Base-by-base conservation (phyloP, 176 grass and related monocot genomes). In the Phoenix dactylifera region DNA sequence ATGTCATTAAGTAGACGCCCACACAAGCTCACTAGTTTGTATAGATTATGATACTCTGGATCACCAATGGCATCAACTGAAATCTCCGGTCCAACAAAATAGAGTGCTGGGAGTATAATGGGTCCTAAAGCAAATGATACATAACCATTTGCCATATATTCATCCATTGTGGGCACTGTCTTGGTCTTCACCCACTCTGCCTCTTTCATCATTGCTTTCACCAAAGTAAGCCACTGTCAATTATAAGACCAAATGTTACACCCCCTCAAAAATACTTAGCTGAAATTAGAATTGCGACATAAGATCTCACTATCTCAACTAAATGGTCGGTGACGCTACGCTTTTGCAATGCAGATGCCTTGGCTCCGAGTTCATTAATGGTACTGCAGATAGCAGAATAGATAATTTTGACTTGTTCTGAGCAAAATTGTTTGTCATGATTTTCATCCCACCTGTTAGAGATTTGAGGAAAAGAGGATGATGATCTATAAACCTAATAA, bases 191-290 rank as follows among this genome's bases (percentile, higher is more conserved):
- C 1, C 85, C 89, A 89, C 17, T 79, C 71, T 35, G 73, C 76
- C 52, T 95, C 83, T 4, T 26, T 79, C 83, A 87, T 90, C 90
- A 82, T 82, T 15, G 77, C 89, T 52, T 69, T 82, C 50, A 89
- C 19, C 57, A 79, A 19, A 50, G 64, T 63, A 30, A 79, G 39
- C 90, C 90, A 95, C 85, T 95, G 22, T 39, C 64, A 5, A 51
- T 35, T 49, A 18, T 14, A 18, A 18, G 25, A 28, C 6, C 17
- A 74, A 16, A 4, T 28, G 9, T 58, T 16, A 64, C 29, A 1
- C 20, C 58, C 22, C 24, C 2, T 17, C 4, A 15, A 10, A 18
- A 9, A 5, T 15, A 16, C 20, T 20, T 20, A 26, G 22, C 6
- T 24, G 24, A 55, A n/a, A 66, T 23, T 18, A 26, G 19, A 14